Conservation (phyloP, 129 eudicot genomes). For the Arctium lappa region DNA sequence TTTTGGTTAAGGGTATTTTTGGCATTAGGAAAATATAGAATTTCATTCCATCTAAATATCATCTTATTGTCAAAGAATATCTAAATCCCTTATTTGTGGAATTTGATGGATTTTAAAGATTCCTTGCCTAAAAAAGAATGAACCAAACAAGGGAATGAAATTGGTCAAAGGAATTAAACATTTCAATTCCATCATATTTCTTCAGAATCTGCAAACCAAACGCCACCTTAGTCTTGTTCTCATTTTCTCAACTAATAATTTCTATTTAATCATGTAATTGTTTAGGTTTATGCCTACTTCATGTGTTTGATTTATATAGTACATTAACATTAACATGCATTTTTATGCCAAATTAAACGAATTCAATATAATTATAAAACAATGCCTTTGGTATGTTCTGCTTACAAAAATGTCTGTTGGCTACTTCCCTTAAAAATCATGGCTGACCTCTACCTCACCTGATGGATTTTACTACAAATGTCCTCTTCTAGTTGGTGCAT, state of each 20-base stretch:
- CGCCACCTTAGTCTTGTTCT: not conserved
- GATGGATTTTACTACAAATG: too few relatives aligned
- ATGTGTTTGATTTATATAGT: slow-evolving; percentile 2
- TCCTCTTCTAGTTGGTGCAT: not conserved
- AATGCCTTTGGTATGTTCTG: not conserved
- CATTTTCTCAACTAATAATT: not conserved
- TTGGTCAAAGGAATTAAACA: too few relatives aligned
- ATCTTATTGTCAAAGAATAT: too few relatives aligned
- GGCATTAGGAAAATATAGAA: too few relatives aligned
- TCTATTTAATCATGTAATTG: not conserved
- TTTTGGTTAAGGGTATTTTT: too few relatives aligned
- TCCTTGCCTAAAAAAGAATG: too few relatives aligned
- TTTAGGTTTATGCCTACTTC: not conserved
- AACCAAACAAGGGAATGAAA: too few relatives aligned
- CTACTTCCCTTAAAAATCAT: not conserved
- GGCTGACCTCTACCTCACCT: not conserved
- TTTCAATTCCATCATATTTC: too few relatives aligned
- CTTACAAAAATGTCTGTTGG: not conserved
- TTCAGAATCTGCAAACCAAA: too few relatives aligned
- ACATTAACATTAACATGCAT: not conserved
- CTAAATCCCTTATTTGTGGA: too few relatives aligned
- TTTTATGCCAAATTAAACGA: not conserved
- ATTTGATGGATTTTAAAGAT: too few relatives aligned
- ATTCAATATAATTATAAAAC: not conserved
- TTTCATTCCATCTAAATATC: too few relatives aligned